Base-by-base conservation (phyloP, 306 rosid genomes). In the Echinosophora koreensis region DNA sequence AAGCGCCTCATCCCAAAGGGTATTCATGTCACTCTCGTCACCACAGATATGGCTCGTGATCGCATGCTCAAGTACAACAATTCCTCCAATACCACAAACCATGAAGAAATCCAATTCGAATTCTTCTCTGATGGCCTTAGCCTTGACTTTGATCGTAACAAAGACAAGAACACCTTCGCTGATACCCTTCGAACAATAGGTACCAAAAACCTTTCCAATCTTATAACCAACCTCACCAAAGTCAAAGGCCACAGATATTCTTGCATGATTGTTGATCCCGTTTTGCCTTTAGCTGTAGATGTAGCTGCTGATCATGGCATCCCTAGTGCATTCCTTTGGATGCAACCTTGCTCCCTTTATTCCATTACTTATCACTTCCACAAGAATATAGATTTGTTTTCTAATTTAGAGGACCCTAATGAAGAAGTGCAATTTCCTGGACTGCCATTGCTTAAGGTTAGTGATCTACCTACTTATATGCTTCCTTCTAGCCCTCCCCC, bases 251-350 rank as follows among this genome's bases (percentile, higher is more conserved):
- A 70, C 0, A 66, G 79, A 3, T 70, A 79, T 17, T 76, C 88
- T 0, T 87, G 90, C 62, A 65, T 74, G 8, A 83, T 91, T 18
- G 67, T 87, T 27, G 86, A 82, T 39, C 88, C 88, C 18, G 82
- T 89, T 11, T 67, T 84, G 3, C 91, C 96, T 2, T 87, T 83
- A 87, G 84, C 84, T n/a, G 62, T 83, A 2, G 77, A 83, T 4
- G 80, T 84, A 2, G 82, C 77, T 9, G 27, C 61, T 0, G 59
- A 81, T 0, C 85, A 78, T 60, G 56, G 39, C 2, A 84, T 87
- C 76, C 93, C 90, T 3, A 87, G 90, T 38, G 93, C 90, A 0
- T 5, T 84, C 66, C 89, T 89, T 13, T 91, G 96, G 96, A 84
- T 87, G 74, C 96, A 88, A 50, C 82, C 93, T 2, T 75, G 81